phyloP scores from a whole-genome alignment of 495 filamentous ascomycete species.

The Tuber indicum region DNA sequence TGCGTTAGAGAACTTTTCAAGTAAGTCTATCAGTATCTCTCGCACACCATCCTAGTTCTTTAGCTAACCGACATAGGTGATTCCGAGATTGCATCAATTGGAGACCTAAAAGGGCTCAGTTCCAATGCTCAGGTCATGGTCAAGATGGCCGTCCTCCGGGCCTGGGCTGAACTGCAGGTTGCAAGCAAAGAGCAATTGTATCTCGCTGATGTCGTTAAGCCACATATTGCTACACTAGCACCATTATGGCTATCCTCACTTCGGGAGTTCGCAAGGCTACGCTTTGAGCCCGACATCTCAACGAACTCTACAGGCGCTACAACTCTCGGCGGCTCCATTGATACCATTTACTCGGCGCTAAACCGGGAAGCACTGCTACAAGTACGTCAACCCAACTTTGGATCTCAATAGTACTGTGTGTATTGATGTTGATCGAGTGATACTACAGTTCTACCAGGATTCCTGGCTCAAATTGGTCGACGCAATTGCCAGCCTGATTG shows the following conservation, averaged over 20 bases:
- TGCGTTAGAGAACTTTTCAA: conserved; percentile 86
- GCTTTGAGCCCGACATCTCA: conserved; percentile 96
- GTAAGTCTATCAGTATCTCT: conserved; percentile 39
- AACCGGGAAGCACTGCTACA: conserved; percentile 87
- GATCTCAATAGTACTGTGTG: not conserved
- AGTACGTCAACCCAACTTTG: conserved; percentile 43
- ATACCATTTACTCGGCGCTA: conserved; percentile 85
- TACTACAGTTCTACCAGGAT: conserved; percentile 81
- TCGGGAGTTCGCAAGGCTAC: conserved; percentile 83
- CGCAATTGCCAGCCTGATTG: conserved; percentile 94
- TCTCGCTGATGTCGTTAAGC: conserved; percentile 78
- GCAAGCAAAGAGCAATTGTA: conserved; percentile 91
- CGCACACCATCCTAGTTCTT: not conserved
- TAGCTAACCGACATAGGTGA: conserved; percentile 46
- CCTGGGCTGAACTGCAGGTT: conserved; percentile 97
- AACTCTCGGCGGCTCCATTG: conserved; percentile 68
- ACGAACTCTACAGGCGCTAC: conserved; percentile 64
- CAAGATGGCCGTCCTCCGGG: conserved; percentile 91
- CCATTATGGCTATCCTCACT: conserved; percentile 91
- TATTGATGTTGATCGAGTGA: conserved; percentile 33
- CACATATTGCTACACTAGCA: conserved; percentile 79
- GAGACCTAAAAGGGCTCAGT: conserved; percentile 85
- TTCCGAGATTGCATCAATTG: conserved; percentile 77
- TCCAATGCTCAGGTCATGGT: conserved; percentile 98
- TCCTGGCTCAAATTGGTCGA: conserved; percentile 95